These are phyloP conservation scores for Aspergillus haitiensis DNA, from an alignment of 495 filamentous ascomycete species.

Conservation along the genomic window DNA sequence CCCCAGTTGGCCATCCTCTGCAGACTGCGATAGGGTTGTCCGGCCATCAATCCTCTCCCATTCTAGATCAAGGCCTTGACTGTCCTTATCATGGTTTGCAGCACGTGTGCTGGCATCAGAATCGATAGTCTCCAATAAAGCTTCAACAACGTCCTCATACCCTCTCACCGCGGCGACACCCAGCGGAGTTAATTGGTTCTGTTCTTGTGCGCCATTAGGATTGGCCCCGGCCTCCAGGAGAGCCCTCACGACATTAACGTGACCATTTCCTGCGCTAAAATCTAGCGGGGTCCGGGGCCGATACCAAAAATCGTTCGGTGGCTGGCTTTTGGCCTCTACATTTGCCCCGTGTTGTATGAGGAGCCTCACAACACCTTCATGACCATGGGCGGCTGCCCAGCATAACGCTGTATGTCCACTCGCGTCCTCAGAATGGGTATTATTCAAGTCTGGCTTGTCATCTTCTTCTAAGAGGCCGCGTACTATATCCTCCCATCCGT, in stretches of 20 bases:
- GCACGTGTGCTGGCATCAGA: background rate
- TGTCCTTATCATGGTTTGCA: background rate
- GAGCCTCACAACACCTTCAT: background rate
- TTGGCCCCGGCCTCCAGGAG: background rate
- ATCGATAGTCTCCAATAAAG: background rate
- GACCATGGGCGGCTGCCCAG: background rate
- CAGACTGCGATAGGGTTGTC: background rate
- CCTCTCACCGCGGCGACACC: background rate
- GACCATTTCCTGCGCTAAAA: background rate
- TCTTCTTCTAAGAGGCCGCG: no score
- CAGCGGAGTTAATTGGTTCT: background rate
- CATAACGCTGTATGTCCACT: background rate
- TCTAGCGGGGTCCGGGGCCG: background rate
- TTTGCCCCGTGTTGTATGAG: background rate
- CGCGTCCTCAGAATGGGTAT: no score
- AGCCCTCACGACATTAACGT: background rate
- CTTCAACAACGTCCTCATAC: background rate
- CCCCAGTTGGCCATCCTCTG: background rate
- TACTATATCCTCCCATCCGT: no score
- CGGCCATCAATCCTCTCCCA: background rate
- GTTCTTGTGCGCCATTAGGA: background rate
- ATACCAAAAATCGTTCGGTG: background rate
- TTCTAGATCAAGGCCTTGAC: background rate
- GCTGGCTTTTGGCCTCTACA: background rate
- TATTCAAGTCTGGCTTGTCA: no score